Evolutionary conservation across 495 filamentous ascomycete species (phyloP), one percentile per base, ranked within the genome.

Genomic region (Filosporella fistucella): DNA sequence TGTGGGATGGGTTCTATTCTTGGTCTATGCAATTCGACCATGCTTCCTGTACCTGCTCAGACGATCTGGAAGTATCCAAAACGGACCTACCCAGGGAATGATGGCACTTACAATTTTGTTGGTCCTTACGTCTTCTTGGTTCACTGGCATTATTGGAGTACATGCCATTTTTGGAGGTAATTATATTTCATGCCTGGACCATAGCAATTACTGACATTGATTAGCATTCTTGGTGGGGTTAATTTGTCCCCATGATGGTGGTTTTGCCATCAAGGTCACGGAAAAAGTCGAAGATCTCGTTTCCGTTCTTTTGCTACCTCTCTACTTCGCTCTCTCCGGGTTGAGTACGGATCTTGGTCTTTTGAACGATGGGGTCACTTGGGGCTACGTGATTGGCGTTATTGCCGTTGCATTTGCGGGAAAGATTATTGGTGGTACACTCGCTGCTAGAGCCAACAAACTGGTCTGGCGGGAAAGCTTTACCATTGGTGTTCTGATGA

Each of bases 221-320:
- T 3, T 38, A 59, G 76, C 72, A 34, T 98, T 98, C 60, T 63
- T 96, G 13, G 78, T 93, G 49, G 93, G 93, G 12, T 55, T 98
- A 45, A 90, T 98, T 46, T 95, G 91, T 60, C 93, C 93, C 0
- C 93, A 96, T 57, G 86, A 96, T 41, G 88, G 88, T 30, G 91
- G 91, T 6, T 98, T 96, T 64, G 86, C 89, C 14, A 94, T 96
- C 62, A 90, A 93, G 54, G 64, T 98, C 48, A 91, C 91, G 0
- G 93, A 98, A 60, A 98, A 97, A 70, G 80, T 98, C 42, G 93
- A 98, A 61, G 93, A 98, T 68, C 67, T 98, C 7, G 84, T 98
- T 39, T 78, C 81, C 1, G 80, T 89, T 18, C 70, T 98, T n/a
- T 89, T 98, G 52, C 70, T 96, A 11, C 93, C 93, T 0, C 82